phyloP scores from a whole-genome alignment of 2,329 filamentous ascomycete species.

The Verticillium longisporum region DNA sequence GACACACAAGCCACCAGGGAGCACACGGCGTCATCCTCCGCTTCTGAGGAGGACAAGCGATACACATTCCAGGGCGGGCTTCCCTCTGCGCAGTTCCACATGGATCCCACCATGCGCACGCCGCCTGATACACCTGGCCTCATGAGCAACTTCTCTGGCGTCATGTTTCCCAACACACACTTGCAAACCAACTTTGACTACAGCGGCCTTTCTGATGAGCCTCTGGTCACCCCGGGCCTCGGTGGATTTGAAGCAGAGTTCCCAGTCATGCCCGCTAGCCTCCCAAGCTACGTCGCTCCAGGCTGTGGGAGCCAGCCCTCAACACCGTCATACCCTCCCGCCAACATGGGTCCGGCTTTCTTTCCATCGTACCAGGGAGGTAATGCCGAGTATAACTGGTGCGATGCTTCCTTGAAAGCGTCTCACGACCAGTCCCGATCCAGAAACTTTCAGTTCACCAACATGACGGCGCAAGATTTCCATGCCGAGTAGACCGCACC shows the following conservation, averaged over 20 bases:
- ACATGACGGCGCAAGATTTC: slow-evolving; percentile 21
- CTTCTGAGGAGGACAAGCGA: slow-evolving; percentile 29
- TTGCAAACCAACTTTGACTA: slow-evolving; percentile 24
- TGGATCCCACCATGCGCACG: slow-evolving; percentile 41
- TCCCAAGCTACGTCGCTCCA: slow-evolving; percentile 39
- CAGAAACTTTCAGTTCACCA: slow-evolving; percentile 26
- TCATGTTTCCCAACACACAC: slow-evolving; percentile 26
- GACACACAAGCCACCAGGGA: slow-evolving; percentile 23
- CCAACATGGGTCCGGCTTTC: slow-evolving; percentile 34
- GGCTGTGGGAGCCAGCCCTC: slow-evolving; percentile 36
- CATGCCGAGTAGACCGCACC: slow-evolving; percentile 5
- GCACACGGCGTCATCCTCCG: slow-evolving; percentile 27
- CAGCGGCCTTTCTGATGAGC: slow-evolving; percentile 34
- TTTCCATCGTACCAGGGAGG: slow-evolving; percentile 24
- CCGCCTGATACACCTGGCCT: slow-evolving; percentile 47
- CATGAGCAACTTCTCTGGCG: slow-evolving; percentile 30
- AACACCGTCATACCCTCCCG: slow-evolving; percentile 36
- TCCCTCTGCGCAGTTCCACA: slow-evolving; percentile 17
- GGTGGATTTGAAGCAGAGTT: slow-evolving; percentile 38
- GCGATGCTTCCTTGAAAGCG: slow-evolving; percentile 29
- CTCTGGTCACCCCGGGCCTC: slow-evolving; percentile 40
- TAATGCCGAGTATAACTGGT: slow-evolving; percentile 46
- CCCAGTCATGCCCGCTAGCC: slow-evolving; percentile 22
- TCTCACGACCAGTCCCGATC: slow-evolving; percentile 21
- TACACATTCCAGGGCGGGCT: slow-evolving; percentile 12